Base-by-base conservation (phyloP, 176 grass and related monocot species). In the Neostapfia colusana region DNA sequence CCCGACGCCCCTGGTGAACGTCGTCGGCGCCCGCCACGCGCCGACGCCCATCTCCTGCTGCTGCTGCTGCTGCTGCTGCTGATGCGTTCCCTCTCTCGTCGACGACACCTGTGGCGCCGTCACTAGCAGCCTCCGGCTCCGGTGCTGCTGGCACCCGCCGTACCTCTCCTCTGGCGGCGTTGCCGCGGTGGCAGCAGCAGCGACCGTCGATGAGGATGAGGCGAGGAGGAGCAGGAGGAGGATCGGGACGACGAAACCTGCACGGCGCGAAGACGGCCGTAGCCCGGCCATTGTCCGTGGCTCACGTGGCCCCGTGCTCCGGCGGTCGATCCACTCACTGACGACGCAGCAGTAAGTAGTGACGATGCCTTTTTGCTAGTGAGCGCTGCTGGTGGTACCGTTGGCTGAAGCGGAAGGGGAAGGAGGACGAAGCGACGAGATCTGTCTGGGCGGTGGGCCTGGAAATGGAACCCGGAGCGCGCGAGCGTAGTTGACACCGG, bases 21-120 rank as follows among this genome's bases (percentile, higher is more conserved):
- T 64, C 54, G 23, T 4, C 27, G 39, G 3, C 26, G 4, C 3
- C 21, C 55, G 54, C 82, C 81, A 21, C 14, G 12, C 11, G 34
- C 73, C n/a, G 16, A 70, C 55, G 65, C 39, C 43, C 73, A 84
- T 84, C 8, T 70, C 73, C 66, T 84, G 55, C 63, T 28, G 27
- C 64, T 2, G n/a, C n/a, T n/a, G n/a, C 66, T 84, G 55, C 63
- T 28, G 27, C 64, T 2, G n/a, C 66, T 84, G 55, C 63, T 28
- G 27, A 53, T 2, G 53, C 63, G 27, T 27, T 54, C 1, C 72
- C 16, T 5, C 9, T 38, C 16, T 20, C 48, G 60, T 1, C 3
- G 67, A 7, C 24, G 65, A 84, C 3, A 57, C 73, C 2, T 65
- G 21, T 1, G 53, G 41, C 17, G 4, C 21, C 21, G 82, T 50